Evolutionary conservation across 2,329 filamentous ascomycete genomes (phyloP).

Genomic region (Falciphora oryzae): DNA sequence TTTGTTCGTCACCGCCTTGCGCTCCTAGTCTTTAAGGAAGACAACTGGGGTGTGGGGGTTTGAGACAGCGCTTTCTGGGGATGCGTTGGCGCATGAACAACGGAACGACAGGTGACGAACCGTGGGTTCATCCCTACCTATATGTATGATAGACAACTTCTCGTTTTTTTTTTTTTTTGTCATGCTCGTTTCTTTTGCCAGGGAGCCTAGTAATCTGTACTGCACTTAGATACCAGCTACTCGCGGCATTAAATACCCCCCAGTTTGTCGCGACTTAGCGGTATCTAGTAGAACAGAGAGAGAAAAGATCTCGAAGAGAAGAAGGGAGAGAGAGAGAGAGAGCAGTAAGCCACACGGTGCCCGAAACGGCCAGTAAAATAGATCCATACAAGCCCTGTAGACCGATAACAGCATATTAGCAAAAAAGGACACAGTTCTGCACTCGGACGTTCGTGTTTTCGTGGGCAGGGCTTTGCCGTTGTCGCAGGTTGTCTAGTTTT

Average conservation of each 20-base stretch:
- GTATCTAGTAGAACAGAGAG: conserved; percentile 2
- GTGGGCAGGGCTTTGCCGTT: background rate
- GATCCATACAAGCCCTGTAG: background rate
- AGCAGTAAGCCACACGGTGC: no score
- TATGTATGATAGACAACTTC: background rate
- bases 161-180: background rate
- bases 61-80: background rate
- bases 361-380: background rate
- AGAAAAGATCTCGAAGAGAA: background rate
- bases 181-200: background rate
- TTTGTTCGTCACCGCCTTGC: conserved; percentile 83
- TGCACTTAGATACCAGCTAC: background rate
- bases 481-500: background rate
- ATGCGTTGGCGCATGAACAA: background rate
- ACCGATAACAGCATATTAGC: background rate
- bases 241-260: background rate
- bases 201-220: background rate
- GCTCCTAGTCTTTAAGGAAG: conserved; percentile 80
- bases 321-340: no score
- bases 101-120: background rate
- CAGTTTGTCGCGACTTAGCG: background rate
- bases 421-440: background rate
- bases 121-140: background rate
- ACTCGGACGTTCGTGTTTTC: background rate
- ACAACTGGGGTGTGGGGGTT: conserved; percentile 59